Evolutionary conservation across 2,329 filamentous ascomycete species (phyloP).

Genomic region (Colletotrichum simmondsii): DNA sequence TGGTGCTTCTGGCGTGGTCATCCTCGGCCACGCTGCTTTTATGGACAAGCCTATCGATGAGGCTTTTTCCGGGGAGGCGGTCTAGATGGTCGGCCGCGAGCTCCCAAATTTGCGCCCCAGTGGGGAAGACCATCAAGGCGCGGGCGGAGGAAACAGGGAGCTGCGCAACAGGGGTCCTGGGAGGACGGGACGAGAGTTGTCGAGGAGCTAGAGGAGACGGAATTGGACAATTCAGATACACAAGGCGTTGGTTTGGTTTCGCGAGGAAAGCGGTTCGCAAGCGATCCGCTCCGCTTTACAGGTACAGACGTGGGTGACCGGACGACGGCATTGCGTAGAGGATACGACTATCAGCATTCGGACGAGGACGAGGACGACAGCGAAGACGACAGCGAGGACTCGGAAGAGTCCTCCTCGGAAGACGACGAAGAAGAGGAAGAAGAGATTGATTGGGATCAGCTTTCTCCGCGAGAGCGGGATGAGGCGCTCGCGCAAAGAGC

Average conservation of each 20-base stretch:
- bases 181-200: constrained; percentile 63
- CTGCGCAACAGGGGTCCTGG: constrained; percentile 50
- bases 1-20: constrained; percentile 92
- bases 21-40: constrained; percentile 92
- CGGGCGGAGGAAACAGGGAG: constrained; percentile 71
- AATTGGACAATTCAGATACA: constrained; percentile 65
- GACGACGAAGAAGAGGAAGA: constrained; percentile 57
- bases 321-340: constrained; percentile 50
- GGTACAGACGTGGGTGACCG: constrained; percentile 65
- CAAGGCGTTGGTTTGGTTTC: constrained; percentile 64
- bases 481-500: constrained; percentile 82
- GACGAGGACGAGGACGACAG: constrained; percentile 53
- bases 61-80: constrained; percentile 99
- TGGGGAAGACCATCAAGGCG: constrained; percentile 99
- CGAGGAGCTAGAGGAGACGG: constrained; percentile 73
- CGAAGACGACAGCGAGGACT: constrained; percentile 50
- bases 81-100: constrained; percentile 99
- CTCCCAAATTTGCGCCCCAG: constrained; percentile 92
- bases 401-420: constrained; percentile 44
- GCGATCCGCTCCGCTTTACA: constrained; percentile 71
- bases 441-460: constrained; percentile 58
- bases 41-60: constrained; percentile 99
- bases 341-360: constrained; percentile 47
- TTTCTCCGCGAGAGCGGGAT: constrained; percentile 73
- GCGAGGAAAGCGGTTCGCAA: constrained; percentile 61